These are phyloP conservation scores for Fraxinus platypoda DNA, from an alignment of 305 asterid species.

Conservation along the genomic window DNA sequence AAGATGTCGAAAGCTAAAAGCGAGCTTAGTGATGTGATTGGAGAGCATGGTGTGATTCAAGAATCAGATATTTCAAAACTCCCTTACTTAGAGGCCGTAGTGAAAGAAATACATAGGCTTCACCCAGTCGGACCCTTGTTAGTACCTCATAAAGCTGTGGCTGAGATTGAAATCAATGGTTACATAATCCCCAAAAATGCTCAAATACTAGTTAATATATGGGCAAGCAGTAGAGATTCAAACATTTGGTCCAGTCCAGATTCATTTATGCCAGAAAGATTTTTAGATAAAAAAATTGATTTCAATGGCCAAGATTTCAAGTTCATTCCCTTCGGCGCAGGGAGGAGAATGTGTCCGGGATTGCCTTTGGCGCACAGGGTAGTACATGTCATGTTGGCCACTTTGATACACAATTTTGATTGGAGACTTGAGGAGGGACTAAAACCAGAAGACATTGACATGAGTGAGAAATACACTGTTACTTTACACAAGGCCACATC, in stretches of 20 bases:
- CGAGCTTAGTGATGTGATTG: not conserved
- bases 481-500: conserved; percentile 33
- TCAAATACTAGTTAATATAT: conserved; percentile 30
- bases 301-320: conserved; percentile 30
- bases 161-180: conserved; percentile 27
- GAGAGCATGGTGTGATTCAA: conserved; percentile 4
- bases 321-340: conserved; percentile 36
- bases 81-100: conserved; percentile 35
- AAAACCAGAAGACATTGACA: conserved; percentile 25
- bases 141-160: conserved; percentile 32
- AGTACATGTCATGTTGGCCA: conserved; percentile 34
- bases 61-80: conserved; percentile 44
- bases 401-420: conserved; percentile 21
- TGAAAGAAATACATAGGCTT: conserved; percentile 39
- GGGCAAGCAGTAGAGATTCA: conserved; percentile 38
- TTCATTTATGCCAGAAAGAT: conserved; percentile 40
- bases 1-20: conserved; percentile 12
- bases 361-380: conserved; percentile 31
- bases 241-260: conserved; percentile 31
- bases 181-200: conserved; percentile 32
- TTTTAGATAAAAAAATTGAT: conserved; percentile 16
- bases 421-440: conserved; percentile 30
- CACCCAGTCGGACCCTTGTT: conserved; percentile 34
- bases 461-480: conserved; percentile 29
- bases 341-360: conserved; percentile 41